Evolutionary conservation across 768 basidiomycete genomes (phyloP).

Genomic region (Hericium rajendrae): DNA sequence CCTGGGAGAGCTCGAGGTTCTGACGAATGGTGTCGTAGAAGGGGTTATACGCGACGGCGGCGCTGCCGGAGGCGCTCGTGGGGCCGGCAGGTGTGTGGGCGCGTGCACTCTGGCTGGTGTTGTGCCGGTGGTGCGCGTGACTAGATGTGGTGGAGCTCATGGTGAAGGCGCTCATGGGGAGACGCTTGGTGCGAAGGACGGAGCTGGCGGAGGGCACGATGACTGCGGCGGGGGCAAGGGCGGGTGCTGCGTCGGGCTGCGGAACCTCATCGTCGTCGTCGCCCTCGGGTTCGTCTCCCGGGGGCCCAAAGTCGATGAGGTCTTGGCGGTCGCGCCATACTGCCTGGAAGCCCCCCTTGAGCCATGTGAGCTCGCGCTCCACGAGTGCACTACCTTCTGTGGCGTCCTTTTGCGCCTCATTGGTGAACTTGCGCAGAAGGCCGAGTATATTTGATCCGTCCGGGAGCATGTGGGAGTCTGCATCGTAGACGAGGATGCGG

Average conservation of each 20-base stretch:
- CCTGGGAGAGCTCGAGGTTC: conserved; percentile 67
- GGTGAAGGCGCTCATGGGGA: conserved; percentile 59
- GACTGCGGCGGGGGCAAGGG: neutral
- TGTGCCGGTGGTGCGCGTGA: conserved; percentile 6
- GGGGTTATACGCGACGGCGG: conserved; percentile 55
- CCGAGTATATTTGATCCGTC: conserved; percentile 64
- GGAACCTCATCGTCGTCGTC: conserved; percentile 15
- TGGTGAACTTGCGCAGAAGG: conserved; percentile 65
- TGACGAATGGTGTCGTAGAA: conserved; percentile 94
- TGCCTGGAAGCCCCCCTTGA: conserved; percentile 76
- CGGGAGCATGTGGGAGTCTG: conserved; percentile 53
- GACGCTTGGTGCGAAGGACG: conserved; percentile 45
- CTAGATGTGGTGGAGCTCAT: conserved; percentile 31
- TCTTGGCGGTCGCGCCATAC: conserved; percentile 46
- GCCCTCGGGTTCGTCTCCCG: conserved; percentile 38
- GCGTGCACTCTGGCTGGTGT: conserved; percentile 1
- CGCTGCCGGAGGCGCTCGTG: conserved; percentile 10
- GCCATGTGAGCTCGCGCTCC: conserved; percentile 54
- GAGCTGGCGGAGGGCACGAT: conserved; percentile 3
- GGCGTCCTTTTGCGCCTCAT: conserved; percentile 35
- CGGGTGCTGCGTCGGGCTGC: conserved; percentile 7
- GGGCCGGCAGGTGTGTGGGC: neutral
- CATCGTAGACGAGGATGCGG: conserved; percentile 78
- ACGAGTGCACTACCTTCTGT: neutral
- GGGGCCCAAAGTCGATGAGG: conserved; percentile 40